Conservation (phyloP, 2,329 filamentous ascomycete species). For the Macrophomina pseudophaseolina region DNA sequence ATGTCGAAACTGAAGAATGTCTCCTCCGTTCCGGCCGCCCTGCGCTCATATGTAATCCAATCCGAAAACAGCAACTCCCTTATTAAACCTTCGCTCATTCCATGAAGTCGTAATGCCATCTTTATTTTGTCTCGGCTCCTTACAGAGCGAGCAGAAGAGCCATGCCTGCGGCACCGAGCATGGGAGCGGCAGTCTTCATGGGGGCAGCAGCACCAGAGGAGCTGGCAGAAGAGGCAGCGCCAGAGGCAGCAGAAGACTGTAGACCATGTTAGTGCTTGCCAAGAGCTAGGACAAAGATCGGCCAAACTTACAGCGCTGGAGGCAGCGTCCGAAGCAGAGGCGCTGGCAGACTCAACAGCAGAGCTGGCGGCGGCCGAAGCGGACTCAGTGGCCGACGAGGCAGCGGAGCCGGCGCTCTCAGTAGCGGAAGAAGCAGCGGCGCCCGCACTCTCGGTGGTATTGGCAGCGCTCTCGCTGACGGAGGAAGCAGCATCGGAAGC, state of each 20-base stretch:
- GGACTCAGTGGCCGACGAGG: slow-evolving; percentile 18
- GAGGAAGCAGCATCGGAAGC: slow-evolving; percentile 28
- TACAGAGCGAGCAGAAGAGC: slow-evolving; percentile 46
- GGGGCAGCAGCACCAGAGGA: slow-evolving; percentile 35
- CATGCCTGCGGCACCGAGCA: slow-evolving; percentile 44
- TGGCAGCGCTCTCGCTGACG: slow-evolving; percentile 28
- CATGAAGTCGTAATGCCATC: not conserved
- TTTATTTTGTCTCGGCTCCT: slow-evolving; percentile 25
- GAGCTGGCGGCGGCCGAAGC: slow-evolving; percentile 18
- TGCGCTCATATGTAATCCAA: not conserved
- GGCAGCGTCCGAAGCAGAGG: slow-evolving; percentile 23
- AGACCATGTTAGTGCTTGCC: not conserved
- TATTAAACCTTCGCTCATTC: slow-evolving; percentile 17
- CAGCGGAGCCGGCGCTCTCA: slow-evolving; percentile 1
- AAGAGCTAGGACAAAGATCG: not conserved
- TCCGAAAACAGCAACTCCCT: not conserved
- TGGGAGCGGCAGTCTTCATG: slow-evolving; percentile 43
- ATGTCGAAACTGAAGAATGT: not conserved
- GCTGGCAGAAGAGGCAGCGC: slow-evolving; percentile 23
- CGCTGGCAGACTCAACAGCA: not conserved
- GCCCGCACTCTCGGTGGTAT: slow-evolving; percentile 7
- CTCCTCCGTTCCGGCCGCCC: not conserved
- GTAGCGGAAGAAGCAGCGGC: slow-evolving; percentile 25
- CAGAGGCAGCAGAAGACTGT: slow-evolving; percentile 28
- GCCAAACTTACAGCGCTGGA: slow-evolving; percentile 21